phyloP scores from a whole-genome alignment of 208 protist species.

The Trypanosoma vivax region DNA sequence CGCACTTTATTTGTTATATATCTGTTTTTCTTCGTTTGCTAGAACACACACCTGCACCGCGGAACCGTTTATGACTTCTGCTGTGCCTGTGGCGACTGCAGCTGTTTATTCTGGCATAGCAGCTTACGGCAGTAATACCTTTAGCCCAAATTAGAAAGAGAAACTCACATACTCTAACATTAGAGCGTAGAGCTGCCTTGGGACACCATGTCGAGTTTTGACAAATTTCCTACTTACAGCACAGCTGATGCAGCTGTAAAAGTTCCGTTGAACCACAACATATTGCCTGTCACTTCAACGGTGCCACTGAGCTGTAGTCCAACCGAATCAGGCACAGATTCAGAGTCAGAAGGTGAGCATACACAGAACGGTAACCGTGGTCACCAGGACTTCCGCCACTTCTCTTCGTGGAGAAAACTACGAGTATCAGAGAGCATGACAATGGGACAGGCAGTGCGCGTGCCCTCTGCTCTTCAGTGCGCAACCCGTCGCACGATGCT shows the following conservation, averaged over 20 bases:
- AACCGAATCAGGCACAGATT: background rate
- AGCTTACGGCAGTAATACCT: no score
- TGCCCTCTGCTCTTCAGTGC: conserved; percentile 43
- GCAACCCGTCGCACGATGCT: conserved; percentile 73
- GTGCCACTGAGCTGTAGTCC: conserved; percentile 1
- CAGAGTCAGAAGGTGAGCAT: background rate
- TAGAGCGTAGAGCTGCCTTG: no score
- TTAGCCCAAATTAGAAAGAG: no score
- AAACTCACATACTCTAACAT: no score
- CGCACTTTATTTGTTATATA: no score
- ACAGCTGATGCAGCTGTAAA: conserved; percentile 14
- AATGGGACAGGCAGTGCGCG: conserved; percentile 50
- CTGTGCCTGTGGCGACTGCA: no score
- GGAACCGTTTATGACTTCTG: no score
- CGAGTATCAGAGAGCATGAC: conserved; percentile 24
- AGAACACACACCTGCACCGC: no score
- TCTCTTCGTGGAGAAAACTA: background rate
- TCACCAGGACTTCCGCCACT: background rate
- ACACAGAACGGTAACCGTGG: background rate
- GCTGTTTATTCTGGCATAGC: no score
- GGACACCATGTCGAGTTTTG: conserved; percentile 2
- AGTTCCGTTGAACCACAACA: background rate
- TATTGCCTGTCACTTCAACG: background rate
- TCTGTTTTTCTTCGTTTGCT: no score
- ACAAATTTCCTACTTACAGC: background rate